phyloP scores from a whole-genome alignment of 257 asterid species.

The Gentiana dahurica region DNA sequence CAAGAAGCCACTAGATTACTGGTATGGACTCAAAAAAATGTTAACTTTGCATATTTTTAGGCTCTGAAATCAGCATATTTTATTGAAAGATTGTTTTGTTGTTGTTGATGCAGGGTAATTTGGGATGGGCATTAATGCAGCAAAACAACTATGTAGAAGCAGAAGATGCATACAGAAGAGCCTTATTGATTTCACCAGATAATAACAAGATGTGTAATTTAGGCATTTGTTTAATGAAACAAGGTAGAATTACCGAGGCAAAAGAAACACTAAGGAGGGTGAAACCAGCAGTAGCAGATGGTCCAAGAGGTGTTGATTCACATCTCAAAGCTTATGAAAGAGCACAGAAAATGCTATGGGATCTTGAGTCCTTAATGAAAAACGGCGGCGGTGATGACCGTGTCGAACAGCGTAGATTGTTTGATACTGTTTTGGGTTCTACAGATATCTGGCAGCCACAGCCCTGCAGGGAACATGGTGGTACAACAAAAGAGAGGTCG shows the following conservation, averaged over 20 bases:
- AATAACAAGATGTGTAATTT: slow-evolving; percentile 94
- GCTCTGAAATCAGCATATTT: too few species aligned
- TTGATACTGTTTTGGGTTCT: slow-evolving; percentile 75
- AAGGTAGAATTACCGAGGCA: slow-evolving; percentile 80
- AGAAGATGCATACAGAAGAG: slow-evolving; percentile 80
- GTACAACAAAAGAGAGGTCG: not conserved
- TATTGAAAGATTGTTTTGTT: too few species aligned
- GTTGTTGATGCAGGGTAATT: slow-evolving; percentile 52
- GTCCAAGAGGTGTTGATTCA: slow-evolving; percentile 90
- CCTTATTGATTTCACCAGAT: slow-evolving; percentile 75
- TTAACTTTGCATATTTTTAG: too few species aligned
- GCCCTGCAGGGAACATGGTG: slow-evolving; percentile 60
- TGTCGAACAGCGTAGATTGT: slow-evolving; percentile 61
- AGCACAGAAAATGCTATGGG: slow-evolving; percentile 91
- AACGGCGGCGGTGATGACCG: slow-evolving; percentile 40
- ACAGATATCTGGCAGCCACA: slow-evolving; percentile 98
- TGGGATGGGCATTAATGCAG: slow-evolving; percentile 99
- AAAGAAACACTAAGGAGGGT: slow-evolving; percentile 76
- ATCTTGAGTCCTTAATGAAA: slow-evolving; percentile 79
- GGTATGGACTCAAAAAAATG: slow-evolving; percentile 27
- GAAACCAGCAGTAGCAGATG: slow-evolving; percentile 78
- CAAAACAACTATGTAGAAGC: slow-evolving; percentile 82
- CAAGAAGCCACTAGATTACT: slow-evolving; percentile 91
- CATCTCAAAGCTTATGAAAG: slow-evolving; percentile 96
- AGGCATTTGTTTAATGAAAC: slow-evolving; percentile 92